Conservation (phyloP, 345 rosid species). For the Eucalyptus curtisii region DNA sequence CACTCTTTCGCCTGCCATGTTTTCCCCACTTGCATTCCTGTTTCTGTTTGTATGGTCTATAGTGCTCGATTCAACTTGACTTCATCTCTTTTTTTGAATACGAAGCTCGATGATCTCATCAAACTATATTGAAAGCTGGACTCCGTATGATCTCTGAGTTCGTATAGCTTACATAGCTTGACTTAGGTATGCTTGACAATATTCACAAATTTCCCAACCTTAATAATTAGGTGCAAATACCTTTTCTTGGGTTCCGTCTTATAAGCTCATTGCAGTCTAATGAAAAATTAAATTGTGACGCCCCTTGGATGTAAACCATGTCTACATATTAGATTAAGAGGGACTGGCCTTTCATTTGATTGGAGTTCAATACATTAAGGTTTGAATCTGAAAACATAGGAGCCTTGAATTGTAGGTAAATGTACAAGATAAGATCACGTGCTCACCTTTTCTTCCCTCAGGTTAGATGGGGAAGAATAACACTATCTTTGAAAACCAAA, state of each 20-base stretch:
- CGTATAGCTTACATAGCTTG: not conserved
- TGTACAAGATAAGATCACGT: conserved; percentile 7
- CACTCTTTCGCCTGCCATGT: not conserved
- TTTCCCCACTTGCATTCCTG: not conserved
- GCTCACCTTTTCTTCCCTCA: not conserved
- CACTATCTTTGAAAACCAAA: no score
- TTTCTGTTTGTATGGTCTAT: not conserved
- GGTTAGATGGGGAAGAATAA: not conserved
- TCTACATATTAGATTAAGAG: no score
- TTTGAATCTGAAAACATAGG: not conserved
- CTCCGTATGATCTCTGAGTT: not conserved
- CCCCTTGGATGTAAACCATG: not conserved
- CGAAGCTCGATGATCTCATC: not conserved
- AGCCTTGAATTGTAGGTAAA: conserved; percentile 5
- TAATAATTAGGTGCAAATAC: not conserved
- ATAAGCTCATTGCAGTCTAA: not conserved
- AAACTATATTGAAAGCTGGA: not conserved
- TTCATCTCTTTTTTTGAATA: not conserved
- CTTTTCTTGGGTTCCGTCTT: not conserved
- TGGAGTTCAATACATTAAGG: no score
- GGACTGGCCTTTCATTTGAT: no score
- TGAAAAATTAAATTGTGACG: no score
- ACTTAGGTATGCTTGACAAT: not conserved
- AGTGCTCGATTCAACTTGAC: not conserved
- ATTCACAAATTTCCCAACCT: not conserved